Base-by-base conservation (phyloP, 805 yeast genomes). In the Wickerhamomyces strasburgensis region DNA sequence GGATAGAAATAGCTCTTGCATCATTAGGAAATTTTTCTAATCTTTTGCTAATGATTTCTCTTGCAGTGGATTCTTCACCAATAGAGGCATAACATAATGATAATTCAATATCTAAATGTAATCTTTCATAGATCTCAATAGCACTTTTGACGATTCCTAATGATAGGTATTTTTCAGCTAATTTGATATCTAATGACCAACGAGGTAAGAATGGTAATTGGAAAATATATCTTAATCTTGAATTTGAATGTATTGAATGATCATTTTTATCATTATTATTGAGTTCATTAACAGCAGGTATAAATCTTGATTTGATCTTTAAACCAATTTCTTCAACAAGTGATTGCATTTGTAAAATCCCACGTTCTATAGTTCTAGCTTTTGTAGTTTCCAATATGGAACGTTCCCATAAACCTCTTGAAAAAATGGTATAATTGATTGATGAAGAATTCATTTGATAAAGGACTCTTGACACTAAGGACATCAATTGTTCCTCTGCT, bases 1-100 rank as follows among this genome's bases (percentile, higher is more conserved):
- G 65, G 18, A 90, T 78, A 2, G 90, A 78, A 53, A 80, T 69
- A 0, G 95, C 87, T 47, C 96, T 71, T 1, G 95, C 89, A 59
- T 87, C 95, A 3, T 73, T 67, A 4, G 94, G 87, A 48, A 74
- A 69, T 13, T 60, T 50, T 10, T 57, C 60, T 5, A 88, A 58
- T 48, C 87, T 71, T 17, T 66, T 62, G 19, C 65, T 48, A 27
- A 93, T 62, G 14, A 87, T 62, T 27, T 65, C 63, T 39, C 73
- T 73, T 0, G 96, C 97, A 40, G 75, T 72, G 2, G 58, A 60
- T 45, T 76, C 85, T 40, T 83, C 77, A 16, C 89, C 96, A 11
- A 78, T 79, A 2, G 95, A 82, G 3, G 95, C 95, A 50, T 84
- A 78, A 65, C 98, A 93, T 38, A 90, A 64, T 0, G 98, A 98